Evolutionary conservation across 148 eudicot genomes (phyloP).

Genomic region (Fallopia convolvulus): DNA sequence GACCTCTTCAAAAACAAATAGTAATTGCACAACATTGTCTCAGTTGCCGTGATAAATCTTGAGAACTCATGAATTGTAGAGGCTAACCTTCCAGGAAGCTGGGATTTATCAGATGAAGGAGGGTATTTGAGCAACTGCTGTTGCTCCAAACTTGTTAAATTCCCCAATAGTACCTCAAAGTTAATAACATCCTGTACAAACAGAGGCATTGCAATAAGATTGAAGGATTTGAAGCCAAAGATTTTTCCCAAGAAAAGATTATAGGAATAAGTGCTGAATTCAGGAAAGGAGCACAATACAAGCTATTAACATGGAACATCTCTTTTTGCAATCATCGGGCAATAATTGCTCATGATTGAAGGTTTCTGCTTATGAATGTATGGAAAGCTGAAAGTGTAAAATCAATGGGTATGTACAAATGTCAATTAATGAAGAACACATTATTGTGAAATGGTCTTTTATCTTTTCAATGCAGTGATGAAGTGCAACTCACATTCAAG

Average conservation of each 20-base stretch:
- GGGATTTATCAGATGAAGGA: conserved; percentile 49
- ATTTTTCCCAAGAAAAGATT: neutral
- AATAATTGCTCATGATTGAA: neutral
- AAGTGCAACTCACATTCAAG: conserved; percentile 54
- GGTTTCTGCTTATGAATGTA: neutral
- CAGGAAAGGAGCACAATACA: neutral
- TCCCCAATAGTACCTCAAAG: conserved; percentile 46
- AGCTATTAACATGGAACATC: neutral
- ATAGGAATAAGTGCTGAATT: neutral
- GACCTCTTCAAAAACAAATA: neutral
- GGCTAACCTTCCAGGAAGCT: conserved; percentile 57
- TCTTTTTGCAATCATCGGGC: neutral
- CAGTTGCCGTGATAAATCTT: neutral
- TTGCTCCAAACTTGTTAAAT: conserved; percentile 61
- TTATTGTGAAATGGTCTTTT: neutral
- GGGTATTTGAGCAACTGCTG: conserved; percentile 62
- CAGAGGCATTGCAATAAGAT: neutral
- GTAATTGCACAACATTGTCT: neutral
- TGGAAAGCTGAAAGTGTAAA: neutral
- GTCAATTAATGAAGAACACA: neutral
- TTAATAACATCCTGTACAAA: conserved; percentile 67
- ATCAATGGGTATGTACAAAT: neutral
- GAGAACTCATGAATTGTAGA: neutral
- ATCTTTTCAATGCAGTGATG: neutral
- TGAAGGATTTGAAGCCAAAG: neutral